These are phyloP conservation scores for Cymodocea nodosa DNA, from an alignment of 116 monocot species.

Conservation along the genomic window DNA sequence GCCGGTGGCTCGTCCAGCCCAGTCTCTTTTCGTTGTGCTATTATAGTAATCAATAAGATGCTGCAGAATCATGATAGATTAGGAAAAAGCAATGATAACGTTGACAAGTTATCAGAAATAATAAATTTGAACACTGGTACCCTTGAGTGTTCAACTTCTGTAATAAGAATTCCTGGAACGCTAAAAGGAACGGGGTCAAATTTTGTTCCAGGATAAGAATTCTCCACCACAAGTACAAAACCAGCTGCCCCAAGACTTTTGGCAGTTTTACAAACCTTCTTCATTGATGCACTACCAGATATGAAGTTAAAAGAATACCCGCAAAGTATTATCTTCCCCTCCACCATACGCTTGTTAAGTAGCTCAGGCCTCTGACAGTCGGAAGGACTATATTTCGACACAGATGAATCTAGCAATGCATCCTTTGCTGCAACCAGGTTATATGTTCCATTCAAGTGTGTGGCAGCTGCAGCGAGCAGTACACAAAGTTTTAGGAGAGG, in stretches of 20 bases:
- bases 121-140: slow-evolving; percentile 19
- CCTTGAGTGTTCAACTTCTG: slow-evolving; percentile 58
- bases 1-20: slow-evolving; percentile 49
- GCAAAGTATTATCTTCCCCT: slow-evolving; percentile 80
- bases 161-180: slow-evolving; percentile 77
- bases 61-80: slow-evolving; percentile 12
- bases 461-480: slow-evolving; percentile 51
- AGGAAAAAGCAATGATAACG: not conserved
- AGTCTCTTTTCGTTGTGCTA: slow-evolving; percentile 75
- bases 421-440: slow-evolving; percentile 72
- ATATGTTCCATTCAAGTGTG: slow-evolving; percentile 58
- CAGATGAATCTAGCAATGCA: slow-evolving; percentile 63
- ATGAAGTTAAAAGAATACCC: slow-evolving; percentile 94
- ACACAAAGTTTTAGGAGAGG: not conserved
- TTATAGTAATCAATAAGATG: slow-evolving; percentile 86
- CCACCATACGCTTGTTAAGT: slow-evolving; percentile 62
- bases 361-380: slow-evolving; percentile 90
- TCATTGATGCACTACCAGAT: slow-evolving; percentile 88
- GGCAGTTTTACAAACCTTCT: slow-evolving; percentile 80
- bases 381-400: slow-evolving; percentile 58
- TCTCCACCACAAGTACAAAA: slow-evolving; percentile 86
- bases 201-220: slow-evolving; percentile 69
- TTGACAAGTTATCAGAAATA: not conserved
- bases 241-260: slow-evolving; percentile 87
- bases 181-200: slow-evolving; percentile 81